A percentile compares a stretch with the other conserved stretches of the same genome.
phyloP scores from a whole-genome alignment of 1,139 yeast genomes.

The Petasospora rhodanensis region DNA sequence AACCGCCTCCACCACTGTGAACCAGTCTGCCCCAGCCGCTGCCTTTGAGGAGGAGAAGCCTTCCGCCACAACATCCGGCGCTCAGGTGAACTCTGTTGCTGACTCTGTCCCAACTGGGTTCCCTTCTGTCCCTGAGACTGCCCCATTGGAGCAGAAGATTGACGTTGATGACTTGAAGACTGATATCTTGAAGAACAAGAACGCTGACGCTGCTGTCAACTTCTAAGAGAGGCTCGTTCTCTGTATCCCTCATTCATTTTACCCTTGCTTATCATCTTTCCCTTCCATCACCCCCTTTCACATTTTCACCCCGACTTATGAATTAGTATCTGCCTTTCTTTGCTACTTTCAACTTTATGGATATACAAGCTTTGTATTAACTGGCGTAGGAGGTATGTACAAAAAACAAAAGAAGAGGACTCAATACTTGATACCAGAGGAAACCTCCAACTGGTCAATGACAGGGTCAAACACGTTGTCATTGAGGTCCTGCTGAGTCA shows the following conservation, averaged over 20 bases:
- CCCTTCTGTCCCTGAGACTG: conserved; percentile 42
- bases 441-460: conserved; percentile 56
- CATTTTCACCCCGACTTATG: no score
- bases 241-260: no score
- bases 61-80: conserved; percentile 8
- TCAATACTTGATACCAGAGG: conserved; percentile 55
- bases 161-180: conserved; percentile 27
- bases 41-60: conserved; percentile 8
- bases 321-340: no score
- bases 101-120: conserved; percentile 30
- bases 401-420: no score
- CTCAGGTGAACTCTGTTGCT: conserved; percentile 9
- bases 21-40: conserved; percentile 26
- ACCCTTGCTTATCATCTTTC: no score
- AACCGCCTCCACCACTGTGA: conserved; percentile 68
- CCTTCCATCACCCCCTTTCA: no score
- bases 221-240: no score
- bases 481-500: conserved; percentile 59
- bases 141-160: conserved; percentile 21
- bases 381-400: no score
- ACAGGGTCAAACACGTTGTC: conserved; percentile 60
- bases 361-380: no score
- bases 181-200: conserved; percentile 28
- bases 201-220: conserved; percentile 23
- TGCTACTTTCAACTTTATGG: no score